phyloP scores from a whole-genome alignment of 768 basidiomycete species.

The Pulveroboletus sp. region DNA sequence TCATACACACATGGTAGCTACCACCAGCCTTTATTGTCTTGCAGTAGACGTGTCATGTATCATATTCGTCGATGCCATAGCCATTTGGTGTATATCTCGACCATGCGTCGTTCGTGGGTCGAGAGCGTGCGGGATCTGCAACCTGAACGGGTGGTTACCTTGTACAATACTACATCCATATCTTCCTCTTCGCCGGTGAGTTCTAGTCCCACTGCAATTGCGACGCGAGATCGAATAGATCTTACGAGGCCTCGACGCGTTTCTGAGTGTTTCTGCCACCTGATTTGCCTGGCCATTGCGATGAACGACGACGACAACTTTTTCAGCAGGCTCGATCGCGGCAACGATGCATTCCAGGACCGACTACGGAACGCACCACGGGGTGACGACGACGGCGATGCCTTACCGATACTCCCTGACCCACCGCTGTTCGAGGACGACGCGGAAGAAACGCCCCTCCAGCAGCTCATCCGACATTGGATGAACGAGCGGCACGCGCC shows the following conservation, averaged over 20 bases:
- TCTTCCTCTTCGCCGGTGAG: not conserved
- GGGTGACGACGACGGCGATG: constrained; percentile 23
- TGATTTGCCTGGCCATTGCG: not conserved
- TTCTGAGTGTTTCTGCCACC: not conserved
- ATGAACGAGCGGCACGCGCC: constrained; percentile 81
- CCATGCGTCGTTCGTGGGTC: too few relatives aligned
- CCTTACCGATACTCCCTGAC: constrained; percentile 25
- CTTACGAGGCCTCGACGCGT: not conserved
- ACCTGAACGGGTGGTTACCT: not conserved
- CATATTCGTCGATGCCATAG: constrained; percentile 7
- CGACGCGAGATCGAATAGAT: not conserved
- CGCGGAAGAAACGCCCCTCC: constrained; percentile 53
- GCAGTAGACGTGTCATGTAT: constrained; percentile 7
- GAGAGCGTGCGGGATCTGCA: too few relatives aligned
- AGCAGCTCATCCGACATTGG: constrained; percentile 76
- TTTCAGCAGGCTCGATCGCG: constrained; percentile 23
- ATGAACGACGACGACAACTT: constrained; percentile 28
- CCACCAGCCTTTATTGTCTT: not conserved
- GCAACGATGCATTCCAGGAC: constrained; percentile 26
- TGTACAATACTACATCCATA: not conserved
- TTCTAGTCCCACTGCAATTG: not conserved
- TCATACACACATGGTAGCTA: too few relatives aligned
- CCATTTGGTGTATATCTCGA: not conserved
- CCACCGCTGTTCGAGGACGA: constrained; percentile 30
- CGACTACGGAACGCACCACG: constrained; percentile 35